Percentiles rank a stretch among this genome's conserved stretches.
Conservation (phyloP, 2,329 filamentous ascomycete genomes). For the Stagonosporopsis chrysanthemi region DNA sequence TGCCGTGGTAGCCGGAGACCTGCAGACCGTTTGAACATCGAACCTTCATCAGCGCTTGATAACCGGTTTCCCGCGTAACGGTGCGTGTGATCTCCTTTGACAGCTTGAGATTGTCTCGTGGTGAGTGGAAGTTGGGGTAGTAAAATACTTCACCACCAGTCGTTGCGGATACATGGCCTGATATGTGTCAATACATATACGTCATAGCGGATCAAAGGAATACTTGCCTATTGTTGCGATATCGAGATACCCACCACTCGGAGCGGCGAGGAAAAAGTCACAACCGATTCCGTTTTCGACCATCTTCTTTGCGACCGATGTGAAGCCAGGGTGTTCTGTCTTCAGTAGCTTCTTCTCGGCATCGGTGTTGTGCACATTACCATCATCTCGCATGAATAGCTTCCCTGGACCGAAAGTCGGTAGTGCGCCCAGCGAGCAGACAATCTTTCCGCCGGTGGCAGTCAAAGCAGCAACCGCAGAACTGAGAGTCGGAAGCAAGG, state of each 20-base stretch:
- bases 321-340: constrained; percentile 88
- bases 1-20: constrained; percentile 91
- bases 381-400: constrained; percentile 85
- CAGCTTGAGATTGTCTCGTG: constrained; percentile 83
- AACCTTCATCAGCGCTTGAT: constrained; percentile 97
- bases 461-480: constrained; percentile 84
- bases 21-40: constrained; percentile 96
- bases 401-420: constrained; percentile 91
- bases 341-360: constrained; percentile 90
- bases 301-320: constrained; percentile 86
- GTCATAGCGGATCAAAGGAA: too few species aligned
- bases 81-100: constrained; percentile 85
- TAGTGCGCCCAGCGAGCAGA: constrained; percentile 85
- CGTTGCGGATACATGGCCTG: constrained; percentile 81
- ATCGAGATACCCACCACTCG: constrained; percentile 89
- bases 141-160: constrained; percentile 97
- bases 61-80: constrained; percentile 88
- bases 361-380: constrained; percentile 80
- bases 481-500: constrained; percentile 82
- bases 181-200: constrained; percentile 11
- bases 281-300: constrained; percentile 84
- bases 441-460: constrained; percentile 87
- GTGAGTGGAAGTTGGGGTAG: constrained; percentile 93
- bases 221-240: constrained; percentile 84
- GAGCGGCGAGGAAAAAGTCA: constrained; percentile 94